Percentiles rank a stretch among this genome's conserved stretches.
Evolutionary conservation across 192 early-diverging fungal species (phyloP).

Genomic region (Obelidium mucronatum): DNA sequence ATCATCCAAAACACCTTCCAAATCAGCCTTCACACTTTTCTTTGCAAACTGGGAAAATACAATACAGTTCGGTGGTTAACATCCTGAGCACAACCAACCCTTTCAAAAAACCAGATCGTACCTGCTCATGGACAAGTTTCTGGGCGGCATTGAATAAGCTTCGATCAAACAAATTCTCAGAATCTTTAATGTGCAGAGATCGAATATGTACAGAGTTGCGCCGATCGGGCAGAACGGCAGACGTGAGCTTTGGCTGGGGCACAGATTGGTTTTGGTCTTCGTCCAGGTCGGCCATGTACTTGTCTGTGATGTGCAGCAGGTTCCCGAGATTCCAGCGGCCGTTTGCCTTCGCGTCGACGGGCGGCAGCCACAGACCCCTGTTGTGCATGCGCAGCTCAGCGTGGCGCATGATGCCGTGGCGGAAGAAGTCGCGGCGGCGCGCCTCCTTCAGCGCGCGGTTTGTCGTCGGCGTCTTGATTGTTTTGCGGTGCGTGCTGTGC

Average conservation of each 20-base stretch:
- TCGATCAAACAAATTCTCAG: neutral
- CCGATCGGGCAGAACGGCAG: neutral
- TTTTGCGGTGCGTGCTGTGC: neutral
- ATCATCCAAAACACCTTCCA: conserved; percentile 32
- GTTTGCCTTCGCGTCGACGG: neutral
- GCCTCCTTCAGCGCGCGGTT: neutral
- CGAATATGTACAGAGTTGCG: neutral
- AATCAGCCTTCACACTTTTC: conserved; percentile 28
- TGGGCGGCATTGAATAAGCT: conserved; percentile 18
- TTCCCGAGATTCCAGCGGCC: conserved; percentile 35
- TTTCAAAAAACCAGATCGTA: neutral
- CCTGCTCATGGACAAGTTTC: conserved; percentile 8
- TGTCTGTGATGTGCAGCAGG: conserved; percentile 33
- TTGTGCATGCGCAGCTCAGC: conserved; percentile 22
- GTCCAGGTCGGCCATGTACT: conserved; percentile 30
- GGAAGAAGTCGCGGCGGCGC: conserved; percentile 24
- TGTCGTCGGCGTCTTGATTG: neutral
- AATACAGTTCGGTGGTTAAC: too few species aligned
- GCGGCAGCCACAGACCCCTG: conserved; percentile 25
- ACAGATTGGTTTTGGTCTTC: conserved; percentile 23
- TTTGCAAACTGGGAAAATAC: conserved; percentile 33
- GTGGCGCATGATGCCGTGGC: conserved; percentile 24
- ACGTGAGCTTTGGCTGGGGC: neutral
- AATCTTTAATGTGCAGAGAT: neutral
- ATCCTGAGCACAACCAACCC: neutral